Evolutionary conservation across 306 rosid genomes (phyloP).

Genomic region (Begonia masoniana): DNA sequence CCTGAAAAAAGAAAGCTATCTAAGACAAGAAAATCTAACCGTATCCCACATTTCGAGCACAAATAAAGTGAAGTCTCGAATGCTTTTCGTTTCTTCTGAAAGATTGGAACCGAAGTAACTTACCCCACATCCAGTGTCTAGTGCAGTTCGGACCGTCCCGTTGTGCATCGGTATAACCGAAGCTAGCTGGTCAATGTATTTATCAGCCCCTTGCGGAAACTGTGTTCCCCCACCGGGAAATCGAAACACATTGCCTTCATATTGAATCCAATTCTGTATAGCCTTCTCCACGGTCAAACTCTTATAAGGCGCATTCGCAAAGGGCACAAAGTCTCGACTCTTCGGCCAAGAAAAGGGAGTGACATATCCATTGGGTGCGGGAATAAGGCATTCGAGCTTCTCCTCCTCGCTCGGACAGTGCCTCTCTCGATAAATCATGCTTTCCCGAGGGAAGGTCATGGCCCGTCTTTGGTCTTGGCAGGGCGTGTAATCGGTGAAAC

Average conservation of each 20-base stretch:
- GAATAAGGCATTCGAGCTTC: conserved; percentile 49
- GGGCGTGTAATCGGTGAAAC: conserved; percentile 36
- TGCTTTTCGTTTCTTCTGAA: neutral
- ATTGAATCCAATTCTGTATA: conserved; percentile 56
- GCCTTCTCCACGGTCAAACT: conserved; percentile 58
- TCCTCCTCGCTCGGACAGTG: conserved; percentile 40
- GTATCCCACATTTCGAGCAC: neutral
- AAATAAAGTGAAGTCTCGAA: neutral
- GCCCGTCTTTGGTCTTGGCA: conserved; percentile 55
- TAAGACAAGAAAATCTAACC: neutral
- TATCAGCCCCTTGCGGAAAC: conserved; percentile 52
- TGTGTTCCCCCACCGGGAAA: conserved; percentile 66
- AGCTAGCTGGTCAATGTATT: conserved; percentile 42
- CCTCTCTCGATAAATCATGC: conserved; percentile 45
- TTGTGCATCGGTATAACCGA: conserved; percentile 40
- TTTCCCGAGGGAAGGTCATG: conserved; percentile 40
- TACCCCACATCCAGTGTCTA: conserved; percentile 69
- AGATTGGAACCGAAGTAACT: neutral
- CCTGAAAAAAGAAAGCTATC: conserved; percentile 13
- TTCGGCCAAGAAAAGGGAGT: conserved; percentile 60
- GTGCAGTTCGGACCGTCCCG: conserved; percentile 48
- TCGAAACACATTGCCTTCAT: conserved; percentile 45
- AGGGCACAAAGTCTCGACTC: conserved; percentile 58
- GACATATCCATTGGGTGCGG: conserved; percentile 49
- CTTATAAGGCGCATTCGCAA: conserved; percentile 53